Percentiles rank a stretch among this genome's conserved stretches.
Evolutionary conservation across 805 yeast genomes (phyloP).

Genomic region (Cephaloascus albidus): DNA sequence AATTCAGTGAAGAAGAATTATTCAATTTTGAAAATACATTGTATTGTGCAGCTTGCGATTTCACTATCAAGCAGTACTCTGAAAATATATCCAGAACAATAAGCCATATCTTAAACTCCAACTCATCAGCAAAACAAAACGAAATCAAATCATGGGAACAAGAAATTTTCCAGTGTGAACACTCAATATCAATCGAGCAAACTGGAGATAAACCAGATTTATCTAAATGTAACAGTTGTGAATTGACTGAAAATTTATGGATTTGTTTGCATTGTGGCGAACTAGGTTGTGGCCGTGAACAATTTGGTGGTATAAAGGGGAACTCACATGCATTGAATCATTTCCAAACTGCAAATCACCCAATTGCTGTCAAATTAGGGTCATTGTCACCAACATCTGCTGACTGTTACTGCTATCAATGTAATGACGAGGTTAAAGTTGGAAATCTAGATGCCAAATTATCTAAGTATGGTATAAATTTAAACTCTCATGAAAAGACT

Average conservation of each 20-base stretch:
- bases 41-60: conserved; percentile 24
- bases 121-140: conserved; percentile 49
- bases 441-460: conserved; percentile 43
- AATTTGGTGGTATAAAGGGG: conserved; percentile 92
- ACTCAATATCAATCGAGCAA: conserved; percentile 50
- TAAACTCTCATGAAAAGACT: conserved; percentile 47
- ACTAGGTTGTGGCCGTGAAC: conserved; percentile 92
- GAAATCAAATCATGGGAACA: conserved; percentile 90
- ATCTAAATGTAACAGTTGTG: conserved; percentile 47
- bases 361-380: conserved; percentile 85
- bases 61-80: conserved; percentile 10
- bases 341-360: conserved; percentile 47
- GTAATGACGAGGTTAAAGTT: conserved; percentile 84
- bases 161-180: conserved; percentile 74
- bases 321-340: conserved; percentile 84
- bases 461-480: conserved; percentile 58
- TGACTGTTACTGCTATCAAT: conserved; percentile 82
- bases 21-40: conserved; percentile 37
- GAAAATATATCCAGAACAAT: conserved; percentile 21
- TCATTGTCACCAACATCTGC: conserved; percentile 72
- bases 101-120: conserved; percentile 39
- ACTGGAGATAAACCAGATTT: conserved; percentile 15
- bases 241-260: conserved; percentile 76
- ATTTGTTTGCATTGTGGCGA: conserved; percentile 84
- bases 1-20: conserved; percentile 52